Percentiles rank a stretch among this genome's conserved stretches.
phyloP scores from a whole-genome alignment of 768 basidiomycete genomes.

The Phlebiopsis gigantea region DNA sequence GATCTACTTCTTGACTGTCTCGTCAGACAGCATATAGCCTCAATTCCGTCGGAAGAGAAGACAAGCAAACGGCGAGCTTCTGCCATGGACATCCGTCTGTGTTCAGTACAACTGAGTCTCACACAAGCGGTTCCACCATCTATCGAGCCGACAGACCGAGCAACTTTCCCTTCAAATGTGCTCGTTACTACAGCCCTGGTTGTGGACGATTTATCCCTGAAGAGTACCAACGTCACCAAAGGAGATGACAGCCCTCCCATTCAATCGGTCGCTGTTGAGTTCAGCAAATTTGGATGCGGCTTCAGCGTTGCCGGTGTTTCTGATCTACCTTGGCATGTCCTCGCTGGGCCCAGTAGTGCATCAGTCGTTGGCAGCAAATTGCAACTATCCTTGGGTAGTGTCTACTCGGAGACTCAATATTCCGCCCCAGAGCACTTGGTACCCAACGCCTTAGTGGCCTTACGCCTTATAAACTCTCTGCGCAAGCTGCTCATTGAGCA shows the following conservation, averaged over 20 bases:
- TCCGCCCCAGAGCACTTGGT: slow-evolving; percentile 26
- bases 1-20: slow-evolving; percentile 38
- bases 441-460: slow-evolving; percentile 4
- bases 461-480: neutral
- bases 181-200: neutral
- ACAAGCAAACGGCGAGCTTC: slow-evolving; percentile 2
- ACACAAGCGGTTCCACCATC: slow-evolving; percentile 24
- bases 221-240: neutral
- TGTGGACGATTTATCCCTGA: neutral
- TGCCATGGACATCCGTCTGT: slow-evolving; percentile 38
- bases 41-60: slow-evolving; percentile 20
- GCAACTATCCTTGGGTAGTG: slow-evolving; percentile 18
- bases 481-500: neutral
- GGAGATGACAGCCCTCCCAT: neutral
- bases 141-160: neutral
- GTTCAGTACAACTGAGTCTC: slow-evolving; percentile 34
- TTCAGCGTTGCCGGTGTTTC: neutral
- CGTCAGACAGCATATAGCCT: slow-evolving; percentile 33
- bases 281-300: neutral
- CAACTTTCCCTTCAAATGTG: neutral
- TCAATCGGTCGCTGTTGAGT: neutral
- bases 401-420: slow-evolving; percentile 25
- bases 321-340: slow-evolving; percentile 13
- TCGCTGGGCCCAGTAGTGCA: slow-evolving; percentile 6
- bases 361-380: slow-evolving; percentile 6